Conservation (phyloP, 2,329 filamentous ascomycete genomes). For the Chrysoporthe austroafricana region DNA sequence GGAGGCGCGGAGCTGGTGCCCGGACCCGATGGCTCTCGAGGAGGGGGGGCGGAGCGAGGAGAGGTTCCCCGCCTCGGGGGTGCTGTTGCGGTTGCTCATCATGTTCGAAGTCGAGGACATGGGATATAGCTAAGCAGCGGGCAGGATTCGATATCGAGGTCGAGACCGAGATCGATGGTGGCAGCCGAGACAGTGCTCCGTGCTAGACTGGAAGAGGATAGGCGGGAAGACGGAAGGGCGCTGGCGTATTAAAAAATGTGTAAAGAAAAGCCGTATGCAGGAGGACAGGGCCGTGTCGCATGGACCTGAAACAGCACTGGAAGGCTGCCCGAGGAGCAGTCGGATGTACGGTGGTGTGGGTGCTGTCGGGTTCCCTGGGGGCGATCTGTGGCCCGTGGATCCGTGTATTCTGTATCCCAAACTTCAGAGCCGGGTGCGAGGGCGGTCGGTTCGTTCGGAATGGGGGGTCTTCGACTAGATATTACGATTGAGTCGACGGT, state of each 20-base stretch:
- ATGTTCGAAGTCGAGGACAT: conserved; percentile 63
- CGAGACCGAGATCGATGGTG: conserved; percentile 20
- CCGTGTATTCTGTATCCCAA: conserved; percentile 31
- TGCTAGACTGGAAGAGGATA: conserved; percentile 24
- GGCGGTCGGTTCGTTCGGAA: conserved; percentile 24
- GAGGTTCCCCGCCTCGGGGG: conserved; percentile 84
- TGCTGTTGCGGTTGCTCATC: conserved; percentile 92
- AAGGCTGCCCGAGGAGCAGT: conserved; percentile 38
- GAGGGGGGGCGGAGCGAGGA: conserved; percentile 82
- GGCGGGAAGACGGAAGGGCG: conserved; percentile 30
- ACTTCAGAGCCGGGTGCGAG: conserved; percentile 10
- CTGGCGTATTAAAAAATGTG: conserved; percentile 30
- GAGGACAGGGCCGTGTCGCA: conserved; percentile 33
- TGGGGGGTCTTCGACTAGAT: conserved; percentile 24
- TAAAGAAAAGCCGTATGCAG: conserved; percentile 27
- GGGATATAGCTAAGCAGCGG: conserved; percentile 45
- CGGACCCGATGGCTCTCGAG: conserved; percentile 75
- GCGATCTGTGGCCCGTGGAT: conserved; percentile 42
- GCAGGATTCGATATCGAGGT: conserved; percentile 19
- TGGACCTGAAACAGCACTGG: conserved; percentile 43
- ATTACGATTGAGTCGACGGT: conserved; percentile 27
- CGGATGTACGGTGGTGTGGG: conserved; percentile 21
- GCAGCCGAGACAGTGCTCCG: conserved; percentile 28
- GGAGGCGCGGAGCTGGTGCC: conserved; percentile 88
- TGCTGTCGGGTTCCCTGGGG: conserved; percentile 32